phyloP scores from a whole-genome alignment of 768 basidiomycete genomes.

The Daedalea quercina region DNA sequence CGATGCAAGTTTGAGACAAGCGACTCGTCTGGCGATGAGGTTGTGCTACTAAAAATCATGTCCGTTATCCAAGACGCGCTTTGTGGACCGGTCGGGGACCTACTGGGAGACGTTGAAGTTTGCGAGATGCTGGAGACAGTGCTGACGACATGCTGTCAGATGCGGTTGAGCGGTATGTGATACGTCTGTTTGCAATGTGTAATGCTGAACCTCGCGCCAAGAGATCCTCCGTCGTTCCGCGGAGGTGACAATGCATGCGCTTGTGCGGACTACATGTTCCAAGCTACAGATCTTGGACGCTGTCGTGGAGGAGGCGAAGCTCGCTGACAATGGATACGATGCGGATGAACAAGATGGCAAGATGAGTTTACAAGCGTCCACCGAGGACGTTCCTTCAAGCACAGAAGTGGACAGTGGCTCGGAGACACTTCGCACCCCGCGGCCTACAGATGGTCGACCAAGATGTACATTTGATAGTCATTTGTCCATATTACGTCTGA shows the following conservation, averaged over 20 bases:
- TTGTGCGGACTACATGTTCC: conserved; percentile 78
- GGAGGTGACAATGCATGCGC: conserved; percentile 81
- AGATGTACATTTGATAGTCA: conserved; percentile 8
- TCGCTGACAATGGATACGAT: conserved; percentile 44
- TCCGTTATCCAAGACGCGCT: conserved; percentile 82
- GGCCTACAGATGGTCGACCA: background rate
- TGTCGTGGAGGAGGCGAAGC: conserved; percentile 58
- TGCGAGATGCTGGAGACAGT: conserved; percentile 99
- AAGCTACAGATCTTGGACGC: conserved; percentile 67
- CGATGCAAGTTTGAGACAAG: conserved; percentile 98
- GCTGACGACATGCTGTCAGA: conserved; percentile 93
- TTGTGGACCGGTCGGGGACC: conserved; percentile 58
- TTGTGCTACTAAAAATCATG: conserved; percentile 88
- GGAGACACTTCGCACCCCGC: background rate
- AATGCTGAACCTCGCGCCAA: conserved; percentile 25
- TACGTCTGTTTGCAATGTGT: background rate
- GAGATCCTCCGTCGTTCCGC: conserved; percentile 85
- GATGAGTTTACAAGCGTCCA: conserved; percentile 43
- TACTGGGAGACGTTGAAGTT: conserved; percentile 86
- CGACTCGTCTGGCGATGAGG: conserved; percentile 96
- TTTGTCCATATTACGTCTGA: background rate
- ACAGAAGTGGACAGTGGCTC: background rate
- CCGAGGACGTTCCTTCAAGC: background rate
- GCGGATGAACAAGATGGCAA: conserved; percentile 49
- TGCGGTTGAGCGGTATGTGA: conserved; percentile 84